A percentile compares a stretch with the other conserved stretches of the same genome.
phyloP scores from a whole-genome alignment of 495 filamentous ascomycete species.

The Terfezia claveryi region DNA sequence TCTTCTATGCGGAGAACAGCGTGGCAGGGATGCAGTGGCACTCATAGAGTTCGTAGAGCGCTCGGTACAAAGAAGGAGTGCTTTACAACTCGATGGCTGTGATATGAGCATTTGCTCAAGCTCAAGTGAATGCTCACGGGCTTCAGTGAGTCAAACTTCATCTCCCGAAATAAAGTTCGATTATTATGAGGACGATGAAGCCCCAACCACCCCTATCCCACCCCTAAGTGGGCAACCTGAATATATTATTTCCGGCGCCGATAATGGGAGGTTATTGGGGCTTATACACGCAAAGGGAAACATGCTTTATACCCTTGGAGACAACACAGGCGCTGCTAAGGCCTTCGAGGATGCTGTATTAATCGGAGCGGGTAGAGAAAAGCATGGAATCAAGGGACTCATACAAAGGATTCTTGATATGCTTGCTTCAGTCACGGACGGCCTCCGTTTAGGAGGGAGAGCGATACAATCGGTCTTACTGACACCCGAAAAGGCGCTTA shows the following conservation, averaged over 20 bases:
- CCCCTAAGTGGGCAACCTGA: conserved; percentile 23
- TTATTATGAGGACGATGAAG: conserved; percentile 29
- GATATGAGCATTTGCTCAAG: conserved; percentile 29
- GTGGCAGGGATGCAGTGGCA: conserved; percentile 66
- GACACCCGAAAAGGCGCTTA: conserved; percentile 60
- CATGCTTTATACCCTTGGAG: conserved; percentile 82
- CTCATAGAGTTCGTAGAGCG: conserved; percentile 79
- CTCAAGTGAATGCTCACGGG: conserved; percentile 24
- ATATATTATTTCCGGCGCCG: conserved; percentile 63
- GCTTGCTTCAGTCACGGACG: conserved; percentile 29
- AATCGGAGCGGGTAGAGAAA: conserved; percentile 55
- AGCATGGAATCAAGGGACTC: conserved; percentile 52
- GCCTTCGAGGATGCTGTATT: conserved; percentile 92
- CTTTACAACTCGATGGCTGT: background rate
- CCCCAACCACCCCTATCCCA: conserved; percentile 9
- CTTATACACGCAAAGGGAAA: conserved; percentile 94
- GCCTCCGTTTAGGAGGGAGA: conserved; percentile 8
- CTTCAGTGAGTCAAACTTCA: conserved; percentile 3
- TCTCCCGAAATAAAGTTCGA: conserved; percentile 11
- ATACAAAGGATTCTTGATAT: conserved; percentile 64
- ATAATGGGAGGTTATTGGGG: conserved; percentile 84
- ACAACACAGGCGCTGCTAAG: conserved; percentile 60
- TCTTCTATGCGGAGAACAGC: conserved; percentile 58
- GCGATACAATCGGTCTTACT: conserved; percentile 48
- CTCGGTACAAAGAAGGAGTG: conserved; percentile 32